Evolutionary conservation across 306 rosid species (phyloP), one percentile per base, ranked within the genome.

Genomic region (Vigna radiata): DNA sequence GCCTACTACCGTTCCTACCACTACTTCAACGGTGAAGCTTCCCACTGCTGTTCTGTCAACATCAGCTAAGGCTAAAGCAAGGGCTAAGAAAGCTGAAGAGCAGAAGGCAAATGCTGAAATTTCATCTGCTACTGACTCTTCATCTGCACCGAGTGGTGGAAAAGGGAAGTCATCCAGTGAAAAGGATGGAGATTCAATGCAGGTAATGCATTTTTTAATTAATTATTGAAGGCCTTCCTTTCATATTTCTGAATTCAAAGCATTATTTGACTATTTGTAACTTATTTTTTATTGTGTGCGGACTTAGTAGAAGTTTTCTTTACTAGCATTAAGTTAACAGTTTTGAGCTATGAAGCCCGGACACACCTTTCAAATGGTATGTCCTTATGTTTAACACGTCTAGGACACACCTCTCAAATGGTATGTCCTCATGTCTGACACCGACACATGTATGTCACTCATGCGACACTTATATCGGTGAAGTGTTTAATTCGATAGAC

Each of bases 41-140:
- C 98, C 98, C 36, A 92, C 98, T 58, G 98, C 98, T 4, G 97
- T 95, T 77, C 78, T 95, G 83, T 95, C 98, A 53, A 95, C 98
- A 25, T 92, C 98, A 36, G 97, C 93, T 14, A 95, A 92, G 88
- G 98, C 98, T 70, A 95, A 95, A 83, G 97, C 98, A 59, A 90
- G 96, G 87, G 98, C 98, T 71, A 95, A 95, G 83, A 95, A 95
- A 89, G 96, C 93, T 59, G 96, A 94, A 16, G 98, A 92, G 50
- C 95, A 87, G 83, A 95, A 95, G 88, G 90, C 88, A 31, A 90
- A 44, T 89, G 88, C 96, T 70, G 97, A 95, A 60, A 86, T 86
- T 79, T 53, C 83, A 25, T 72, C 96, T 74, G 88, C 83, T 65
- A 58, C 87, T 0, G 98, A 92, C 61, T 67, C 88, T 52, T 66